Conservation (phyloP, 345 rosid species). For the Dipteronia sinensis region DNA sequence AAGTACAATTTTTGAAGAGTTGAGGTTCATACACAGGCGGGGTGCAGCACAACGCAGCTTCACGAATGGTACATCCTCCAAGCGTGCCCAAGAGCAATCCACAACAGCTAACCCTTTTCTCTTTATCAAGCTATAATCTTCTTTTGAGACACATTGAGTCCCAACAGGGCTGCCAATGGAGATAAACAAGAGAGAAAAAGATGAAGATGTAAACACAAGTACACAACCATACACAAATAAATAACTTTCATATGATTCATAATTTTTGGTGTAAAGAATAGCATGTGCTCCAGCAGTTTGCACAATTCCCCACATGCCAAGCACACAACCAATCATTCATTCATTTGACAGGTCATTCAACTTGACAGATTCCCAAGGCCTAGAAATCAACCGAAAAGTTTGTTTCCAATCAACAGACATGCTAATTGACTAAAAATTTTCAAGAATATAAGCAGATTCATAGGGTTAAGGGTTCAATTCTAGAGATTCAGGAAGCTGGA, state of each 20-base stretch:
- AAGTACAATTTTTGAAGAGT: neutral
- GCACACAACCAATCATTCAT: neutral
- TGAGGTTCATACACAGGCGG: constrained; percentile 73
- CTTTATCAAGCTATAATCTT: constrained; percentile 72
- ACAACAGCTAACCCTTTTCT: constrained; percentile 94
- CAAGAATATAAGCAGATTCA: neutral
- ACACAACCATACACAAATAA: neutral
- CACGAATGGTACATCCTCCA: constrained; percentile 89
- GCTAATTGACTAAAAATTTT: no score
- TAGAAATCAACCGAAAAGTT: neutral
- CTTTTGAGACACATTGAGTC: constrained; percentile 79
- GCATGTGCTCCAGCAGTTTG: neutral
- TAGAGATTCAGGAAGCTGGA: neutral
- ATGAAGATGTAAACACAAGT: constrained; percentile 14
- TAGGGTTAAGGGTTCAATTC: constrained; percentile 3
- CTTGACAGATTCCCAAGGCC: neutral
- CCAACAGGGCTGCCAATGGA: constrained; percentile 81
- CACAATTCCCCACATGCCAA: neutral
- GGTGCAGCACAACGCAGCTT: constrained; percentile 92
- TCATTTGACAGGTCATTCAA: neutral
- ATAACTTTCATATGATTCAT: neutral
- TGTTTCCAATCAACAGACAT: neutral
- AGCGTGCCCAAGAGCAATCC: constrained; percentile 98
- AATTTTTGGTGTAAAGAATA: neutral
- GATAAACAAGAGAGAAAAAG: constrained; percentile 11